Evolutionary conservation across 805 yeast species (phyloP).

Genomic region (Diddensiella transvaalensis): DNA sequence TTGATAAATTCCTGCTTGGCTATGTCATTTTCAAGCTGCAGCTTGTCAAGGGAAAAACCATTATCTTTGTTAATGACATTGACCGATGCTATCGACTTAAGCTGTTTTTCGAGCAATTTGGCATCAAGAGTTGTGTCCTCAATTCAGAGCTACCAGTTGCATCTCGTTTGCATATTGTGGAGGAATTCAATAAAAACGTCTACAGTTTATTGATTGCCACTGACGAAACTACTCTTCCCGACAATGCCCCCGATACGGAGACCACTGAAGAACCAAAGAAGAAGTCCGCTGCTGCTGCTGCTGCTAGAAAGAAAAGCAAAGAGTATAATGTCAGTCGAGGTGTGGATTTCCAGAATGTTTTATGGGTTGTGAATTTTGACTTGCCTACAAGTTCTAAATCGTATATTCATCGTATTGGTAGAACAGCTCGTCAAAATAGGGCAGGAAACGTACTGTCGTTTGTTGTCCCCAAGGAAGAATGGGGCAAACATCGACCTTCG

Average conservation of each 20-base stretch:
- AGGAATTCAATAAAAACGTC: slow-evolving; percentile 87
- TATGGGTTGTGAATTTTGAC: slow-evolving; percentile 94
- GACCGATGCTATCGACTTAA: slow-evolving; percentile 94
- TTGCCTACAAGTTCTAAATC: slow-evolving; percentile 85
- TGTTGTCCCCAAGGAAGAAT: slow-evolving; percentile 76
- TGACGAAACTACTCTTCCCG: slow-evolving; percentile 70
- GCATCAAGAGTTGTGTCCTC: slow-evolving; percentile 80
- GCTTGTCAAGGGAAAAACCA: slow-evolving; percentile 84
- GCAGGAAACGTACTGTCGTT: slow-evolving; percentile 93
- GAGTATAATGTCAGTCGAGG: slow-evolving; percentile 94
- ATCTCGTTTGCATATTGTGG: slow-evolving; percentile 91
- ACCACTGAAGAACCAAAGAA: slow-evolving; percentile 18
- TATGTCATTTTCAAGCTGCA: slow-evolving; percentile 89
- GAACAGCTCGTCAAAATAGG: slow-evolving; percentile 97
- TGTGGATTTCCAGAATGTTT: slow-evolving; percentile 92
- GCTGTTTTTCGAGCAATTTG: slow-evolving; percentile 90
- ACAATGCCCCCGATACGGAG: slow-evolving; percentile 37
- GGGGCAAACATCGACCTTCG: slow-evolving; percentile 86
- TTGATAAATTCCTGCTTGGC: slow-evolving; percentile 85
- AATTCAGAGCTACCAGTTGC: slow-evolving; percentile 91
- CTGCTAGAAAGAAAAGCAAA: slow-evolving; percentile 19
- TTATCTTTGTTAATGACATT: slow-evolving; percentile 86
- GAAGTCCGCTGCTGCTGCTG: slow-evolving; percentile 23
- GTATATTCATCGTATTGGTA: slow-evolving; percentile 89
- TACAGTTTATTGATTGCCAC: slow-evolving; percentile 90